Conservation (phyloP, 176 grass and related monocot genomes). For the Tuctoria greenei region DNA sequence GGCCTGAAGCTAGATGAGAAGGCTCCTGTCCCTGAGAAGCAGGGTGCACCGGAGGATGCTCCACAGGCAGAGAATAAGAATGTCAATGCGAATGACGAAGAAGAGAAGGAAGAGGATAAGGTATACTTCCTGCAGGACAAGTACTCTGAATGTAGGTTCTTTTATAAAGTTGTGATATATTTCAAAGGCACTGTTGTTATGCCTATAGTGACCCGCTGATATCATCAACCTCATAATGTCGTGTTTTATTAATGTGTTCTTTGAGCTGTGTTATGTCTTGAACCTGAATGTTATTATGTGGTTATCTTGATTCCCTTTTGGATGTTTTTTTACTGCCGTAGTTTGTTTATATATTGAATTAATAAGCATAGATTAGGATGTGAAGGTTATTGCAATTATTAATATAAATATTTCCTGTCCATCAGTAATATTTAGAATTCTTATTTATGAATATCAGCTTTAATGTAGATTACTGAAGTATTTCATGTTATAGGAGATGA, state of each 20-base stretch:
- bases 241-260: background rate
- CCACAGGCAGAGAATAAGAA: constrained; percentile 49
- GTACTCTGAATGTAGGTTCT: background rate
- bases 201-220: too few relatives aligned
- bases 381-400: background rate
- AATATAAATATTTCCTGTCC: background rate
- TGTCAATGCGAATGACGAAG: constrained; percentile 43
- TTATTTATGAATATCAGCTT: background rate
- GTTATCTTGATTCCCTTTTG: background rate
- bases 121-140: constrained; percentile 25
- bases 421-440: background rate
- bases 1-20: constrained; percentile 58
- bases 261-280: background rate
- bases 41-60: constrained; percentile 41
- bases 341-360: background rate
- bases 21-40: constrained; percentile 55
- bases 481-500: constrained; percentile 60
- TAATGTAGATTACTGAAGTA: too few relatives aligned
- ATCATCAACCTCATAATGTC: background rate
- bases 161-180: background rate
- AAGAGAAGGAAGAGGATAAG: constrained; percentile 91
- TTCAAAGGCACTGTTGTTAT: background rate
- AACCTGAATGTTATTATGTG: background rate
- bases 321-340: background rate
- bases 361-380: background rate